These are phyloP conservation scores for Pseudoturritis turrita DNA, from an alignment of 345 rosid species.

Conservation along the genomic window DNA sequence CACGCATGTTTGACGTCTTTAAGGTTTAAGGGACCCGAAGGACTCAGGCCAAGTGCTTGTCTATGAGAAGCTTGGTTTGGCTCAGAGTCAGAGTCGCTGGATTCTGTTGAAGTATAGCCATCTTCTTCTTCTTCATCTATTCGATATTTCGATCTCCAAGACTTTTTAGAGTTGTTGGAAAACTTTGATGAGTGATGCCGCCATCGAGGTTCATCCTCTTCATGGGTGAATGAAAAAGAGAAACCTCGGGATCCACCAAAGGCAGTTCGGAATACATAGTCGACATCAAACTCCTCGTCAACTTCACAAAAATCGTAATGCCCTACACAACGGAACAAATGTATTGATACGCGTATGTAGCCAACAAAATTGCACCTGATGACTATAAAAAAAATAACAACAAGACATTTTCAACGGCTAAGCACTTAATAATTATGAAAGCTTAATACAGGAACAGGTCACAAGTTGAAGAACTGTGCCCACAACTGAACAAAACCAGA, in stretches of 20 bases:
- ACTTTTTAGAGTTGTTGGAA: slow-evolving; percentile 38
- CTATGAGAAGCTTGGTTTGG: slow-evolving; percentile 56
- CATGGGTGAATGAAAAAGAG: slow-evolving; percentile 58
- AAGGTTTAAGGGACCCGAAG: slow-evolving; percentile 71
- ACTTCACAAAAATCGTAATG: slow-evolving; percentile 59
- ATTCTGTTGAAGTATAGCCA: slow-evolving; percentile 50
- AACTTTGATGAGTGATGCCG: slow-evolving; percentile 28
- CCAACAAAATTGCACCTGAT: not conserved
- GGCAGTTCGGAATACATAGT: slow-evolving; percentile 54
- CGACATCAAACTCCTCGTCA: slow-evolving; percentile 48
- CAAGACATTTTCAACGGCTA: not conserved
- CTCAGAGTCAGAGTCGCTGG: slow-evolving; percentile 35
- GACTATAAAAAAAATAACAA: not conserved
- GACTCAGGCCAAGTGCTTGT: slow-evolving; percentile 68
- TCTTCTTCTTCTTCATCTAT: slow-evolving; percentile 45
- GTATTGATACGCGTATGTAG: not conserved
- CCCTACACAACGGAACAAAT: slow-evolving; percentile 36
- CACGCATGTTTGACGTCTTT: slow-evolving; percentile 84
- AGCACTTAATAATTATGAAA: not conserved
- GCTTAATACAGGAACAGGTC: not conserved
- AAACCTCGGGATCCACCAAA: slow-evolving; percentile 56
- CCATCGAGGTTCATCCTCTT: slow-evolving; percentile 47
- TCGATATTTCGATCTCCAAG: slow-evolving; percentile 40
- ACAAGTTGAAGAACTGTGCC: not conserved
- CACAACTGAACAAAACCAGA: not conserved